These are phyloP conservation scores for Fusarium udum DNA, from an alignment of 2,329 filamentous ascomycete species.

Conservation along the genomic window DNA sequence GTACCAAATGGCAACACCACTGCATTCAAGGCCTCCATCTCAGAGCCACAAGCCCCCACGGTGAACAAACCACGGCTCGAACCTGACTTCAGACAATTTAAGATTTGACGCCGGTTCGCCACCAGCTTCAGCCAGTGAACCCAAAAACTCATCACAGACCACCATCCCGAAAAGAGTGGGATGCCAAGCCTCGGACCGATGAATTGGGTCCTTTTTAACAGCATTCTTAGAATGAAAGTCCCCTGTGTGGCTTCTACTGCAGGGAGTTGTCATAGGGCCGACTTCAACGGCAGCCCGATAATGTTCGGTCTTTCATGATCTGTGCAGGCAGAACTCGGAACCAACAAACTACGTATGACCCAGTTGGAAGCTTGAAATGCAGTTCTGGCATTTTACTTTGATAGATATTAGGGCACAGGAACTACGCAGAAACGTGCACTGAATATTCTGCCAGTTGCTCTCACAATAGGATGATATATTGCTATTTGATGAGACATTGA, in stretches of 20 bases:
- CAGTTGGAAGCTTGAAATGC: not conserved
- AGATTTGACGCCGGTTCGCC: slow-evolving; percentile 38
- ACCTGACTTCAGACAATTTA: slow-evolving; percentile 18
- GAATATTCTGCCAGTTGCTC: not conserved
- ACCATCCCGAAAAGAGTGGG: not conserved
- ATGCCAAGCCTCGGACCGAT: slow-evolving; percentile 39
- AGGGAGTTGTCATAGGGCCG: slow-evolving; percentile 9
- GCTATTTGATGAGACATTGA: not conserved
- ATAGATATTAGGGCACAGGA: not conserved
- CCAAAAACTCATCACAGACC: slow-evolving; percentile 9
- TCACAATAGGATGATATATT: not conserved
- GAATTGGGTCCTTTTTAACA: slow-evolving; percentile 8
- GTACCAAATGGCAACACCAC: slow-evolving; percentile 23
- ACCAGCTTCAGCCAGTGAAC: slow-evolving; percentile 29
- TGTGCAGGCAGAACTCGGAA: slow-evolving; percentile 14
- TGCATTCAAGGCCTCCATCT: slow-evolving; percentile 12
- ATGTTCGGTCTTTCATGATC: slow-evolving; percentile 11
- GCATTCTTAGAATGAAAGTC: slow-evolving; percentile 2
- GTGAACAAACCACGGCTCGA: slow-evolving; percentile 22
- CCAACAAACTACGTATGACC: not conserved
- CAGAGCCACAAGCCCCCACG: slow-evolving; percentile 20
- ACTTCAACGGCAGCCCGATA: not conserved
- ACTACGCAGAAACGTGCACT: not conserved
- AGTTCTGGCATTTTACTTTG: not conserved
- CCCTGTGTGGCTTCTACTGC: not conserved